Conservation (phyloP, 202 grass and related monocot species). For the Schoenoplectus triqueter region DNA sequence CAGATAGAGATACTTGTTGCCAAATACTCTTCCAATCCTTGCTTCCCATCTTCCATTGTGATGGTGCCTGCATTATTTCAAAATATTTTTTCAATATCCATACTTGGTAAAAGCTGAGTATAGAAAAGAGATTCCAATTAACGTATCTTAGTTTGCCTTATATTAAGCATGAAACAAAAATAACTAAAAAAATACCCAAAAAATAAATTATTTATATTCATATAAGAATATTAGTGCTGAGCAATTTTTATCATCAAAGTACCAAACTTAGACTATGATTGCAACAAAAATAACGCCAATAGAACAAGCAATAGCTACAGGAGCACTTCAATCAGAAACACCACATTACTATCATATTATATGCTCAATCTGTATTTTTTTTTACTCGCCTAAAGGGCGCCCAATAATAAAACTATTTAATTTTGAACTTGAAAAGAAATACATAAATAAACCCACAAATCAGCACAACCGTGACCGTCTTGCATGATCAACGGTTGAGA, state of each 20-base stretch:
- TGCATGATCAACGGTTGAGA: not conserved
- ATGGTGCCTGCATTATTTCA: slow-evolving; percentile 67
- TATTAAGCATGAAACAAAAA: not conserved
- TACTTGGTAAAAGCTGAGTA: not conserved
- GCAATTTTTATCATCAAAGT: not conserved
- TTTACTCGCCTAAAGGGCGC: not conserved
- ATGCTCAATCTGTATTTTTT: slow-evolving; percentile 28
- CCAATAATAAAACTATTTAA: not conserved
- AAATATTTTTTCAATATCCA: not conserved
- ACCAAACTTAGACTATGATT: not conserved
- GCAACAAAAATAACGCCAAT: not conserved
- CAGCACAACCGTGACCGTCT: not conserved
- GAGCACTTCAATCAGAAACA: slow-evolving; percentile 22
- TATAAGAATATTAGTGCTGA: not conserved
- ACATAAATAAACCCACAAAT: not conserved
- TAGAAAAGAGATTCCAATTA: not conserved
- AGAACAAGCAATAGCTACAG: slow-evolving; percentile 19
- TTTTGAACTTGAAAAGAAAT: not conserved
- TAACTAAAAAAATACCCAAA: not conserved
- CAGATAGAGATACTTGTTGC: slow-evolving; percentile 90
- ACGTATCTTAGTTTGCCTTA: not conserved
- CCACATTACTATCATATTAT: slow-evolving; percentile 10
- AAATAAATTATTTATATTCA: not conserved
- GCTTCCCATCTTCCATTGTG: slow-evolving; percentile 95
- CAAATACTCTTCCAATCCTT: slow-evolving; percentile 74